These are phyloP conservation scores for Pouteria glomerata DNA, from an alignment of 148 eudicot genomes.

Conservation along the genomic window DNA sequence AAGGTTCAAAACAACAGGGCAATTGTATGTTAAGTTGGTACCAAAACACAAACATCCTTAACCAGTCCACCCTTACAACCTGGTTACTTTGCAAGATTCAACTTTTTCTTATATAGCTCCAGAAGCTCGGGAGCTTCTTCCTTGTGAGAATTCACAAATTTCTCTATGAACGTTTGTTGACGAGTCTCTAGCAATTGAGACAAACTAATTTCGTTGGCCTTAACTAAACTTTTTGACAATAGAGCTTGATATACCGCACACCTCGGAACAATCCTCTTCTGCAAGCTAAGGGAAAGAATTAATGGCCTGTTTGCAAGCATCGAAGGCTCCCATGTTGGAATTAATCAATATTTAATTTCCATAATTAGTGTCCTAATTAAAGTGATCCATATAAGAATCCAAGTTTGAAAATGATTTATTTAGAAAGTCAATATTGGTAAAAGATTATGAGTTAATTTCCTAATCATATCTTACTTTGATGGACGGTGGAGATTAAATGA, in stretches of 20 bases:
- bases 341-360: too few species aligned
- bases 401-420: too few species aligned
- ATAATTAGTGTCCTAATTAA: too few species aligned
- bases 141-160: neutral
- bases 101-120: neutral
- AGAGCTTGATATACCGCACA: constrained; percentile 12
- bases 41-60: too few species aligned
- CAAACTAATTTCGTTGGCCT: neutral
- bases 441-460: too few species aligned
- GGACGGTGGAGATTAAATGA: too few species aligned
- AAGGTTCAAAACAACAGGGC: neutral
- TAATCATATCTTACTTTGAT: too few species aligned
- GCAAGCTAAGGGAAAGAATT: constrained; percentile 10
- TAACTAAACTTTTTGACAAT: constrained; percentile 13
- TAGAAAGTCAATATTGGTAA: too few species aligned
- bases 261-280: constrained; percentile 31
- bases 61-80: neutral
- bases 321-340: neutral
- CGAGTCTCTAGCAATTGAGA: neutral
- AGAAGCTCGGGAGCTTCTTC: constrained; percentile 12
- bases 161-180: neutral
- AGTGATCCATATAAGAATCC: too few species aligned
- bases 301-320: neutral
- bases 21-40: neutral
- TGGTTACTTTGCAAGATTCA: neutral